Evolutionary conservation across 169 alveolate species (phyloP).

Genomic region (Plasmodium adleri): DNA sequence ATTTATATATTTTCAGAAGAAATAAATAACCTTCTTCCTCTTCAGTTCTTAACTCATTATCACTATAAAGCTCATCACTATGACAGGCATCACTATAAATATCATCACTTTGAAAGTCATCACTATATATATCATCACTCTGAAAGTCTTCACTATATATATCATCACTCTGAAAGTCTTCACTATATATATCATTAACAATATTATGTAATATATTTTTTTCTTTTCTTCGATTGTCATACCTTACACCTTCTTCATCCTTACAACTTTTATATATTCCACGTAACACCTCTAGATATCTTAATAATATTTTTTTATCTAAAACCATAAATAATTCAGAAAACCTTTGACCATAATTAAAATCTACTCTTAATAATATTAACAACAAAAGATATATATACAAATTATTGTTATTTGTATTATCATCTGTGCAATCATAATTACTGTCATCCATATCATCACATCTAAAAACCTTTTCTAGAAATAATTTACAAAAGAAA

Average conservation of each 20-base stretch:
- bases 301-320: background rate
- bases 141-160: too few species aligned
- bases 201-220: too few species aligned
- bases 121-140: too few species aligned
- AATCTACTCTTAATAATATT: slow-evolving; percentile 2
- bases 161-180: too few species aligned
- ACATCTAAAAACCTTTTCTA: background rate
- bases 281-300: background rate
- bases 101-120: background rate
- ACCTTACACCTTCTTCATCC: background rate
- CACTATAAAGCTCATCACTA: background rate
- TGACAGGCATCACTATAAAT: background rate
- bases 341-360: background rate
- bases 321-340: background rate
- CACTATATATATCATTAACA: too few species aligned
- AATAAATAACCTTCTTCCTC: too few species aligned
- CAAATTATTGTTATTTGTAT: background rate
- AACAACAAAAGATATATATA: background rate
- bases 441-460: too few species aligned
- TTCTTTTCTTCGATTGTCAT: background rate
- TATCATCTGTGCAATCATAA: background rate
- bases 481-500: slow-evolving; percentile 7
- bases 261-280: background rate
- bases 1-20: too few species aligned
- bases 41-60: background rate